Conservation (phyloP, 192 early-diverging fungal genomes). For the Rhizophagus sp. region DNA sequence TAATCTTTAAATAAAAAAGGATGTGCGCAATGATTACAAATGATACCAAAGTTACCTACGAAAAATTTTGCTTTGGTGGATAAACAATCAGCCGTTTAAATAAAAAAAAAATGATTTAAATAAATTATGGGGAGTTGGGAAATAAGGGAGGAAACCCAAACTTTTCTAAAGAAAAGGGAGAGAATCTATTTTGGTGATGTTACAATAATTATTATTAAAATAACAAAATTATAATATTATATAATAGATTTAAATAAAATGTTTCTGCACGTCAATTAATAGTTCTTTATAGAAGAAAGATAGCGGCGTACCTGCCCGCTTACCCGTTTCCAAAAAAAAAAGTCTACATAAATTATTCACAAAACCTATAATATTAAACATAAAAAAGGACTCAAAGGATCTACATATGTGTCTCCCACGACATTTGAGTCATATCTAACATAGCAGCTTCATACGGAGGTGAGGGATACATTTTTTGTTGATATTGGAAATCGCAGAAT, state of each 20-base stretch:
- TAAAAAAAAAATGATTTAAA: constrained; percentile 12
- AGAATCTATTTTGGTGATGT: constrained; percentile 10
- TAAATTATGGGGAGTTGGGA: constrained; percentile 12
- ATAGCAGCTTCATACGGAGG: constrained; percentile 24
- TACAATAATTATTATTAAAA: constrained; percentile 10
- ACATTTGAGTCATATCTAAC: not conserved
- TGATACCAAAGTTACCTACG: not conserved
- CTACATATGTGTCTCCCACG: constrained; percentile 20
- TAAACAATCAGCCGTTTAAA: constrained; percentile 31
- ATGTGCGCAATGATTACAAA: constrained; percentile 9
- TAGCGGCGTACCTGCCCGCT: constrained; percentile 23
- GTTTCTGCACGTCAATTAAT: not conserved
- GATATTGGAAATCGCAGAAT: constrained; percentile 8
- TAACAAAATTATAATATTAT: not conserved
- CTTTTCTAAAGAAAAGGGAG: constrained; percentile 3
- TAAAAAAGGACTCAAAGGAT: not conserved
- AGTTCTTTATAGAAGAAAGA: constrained; percentile 9
- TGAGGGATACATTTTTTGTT: constrained; percentile 28
- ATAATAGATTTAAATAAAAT: constrained; percentile 1
- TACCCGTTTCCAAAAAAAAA: constrained; percentile 5
- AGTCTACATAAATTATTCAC: not conserved
- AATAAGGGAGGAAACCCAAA: not conserved
- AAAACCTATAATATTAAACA: not conserved
- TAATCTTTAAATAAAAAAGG: not conserved
- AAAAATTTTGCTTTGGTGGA: constrained; percentile 24